phyloP scores from a whole-genome alignment of 2,329 filamentous ascomycete genomes.

The Botrytis deweyae region DNA sequence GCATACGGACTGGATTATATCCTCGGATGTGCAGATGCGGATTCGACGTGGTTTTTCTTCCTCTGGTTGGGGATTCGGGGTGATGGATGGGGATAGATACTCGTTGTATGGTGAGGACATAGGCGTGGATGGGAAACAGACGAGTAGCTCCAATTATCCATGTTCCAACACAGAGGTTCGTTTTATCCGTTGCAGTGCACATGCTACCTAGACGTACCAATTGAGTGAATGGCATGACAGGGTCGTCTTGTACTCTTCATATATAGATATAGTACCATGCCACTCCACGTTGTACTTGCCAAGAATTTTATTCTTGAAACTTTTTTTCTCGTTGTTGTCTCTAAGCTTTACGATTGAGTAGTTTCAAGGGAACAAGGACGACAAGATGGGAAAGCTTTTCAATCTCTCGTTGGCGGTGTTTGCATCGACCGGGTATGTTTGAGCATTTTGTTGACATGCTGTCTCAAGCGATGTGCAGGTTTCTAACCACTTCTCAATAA shows the following conservation, averaged over 20 bases:
- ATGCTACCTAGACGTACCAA: neutral
- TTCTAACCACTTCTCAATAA: slow-evolving; percentile 21
- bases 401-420: slow-evolving; percentile 46
- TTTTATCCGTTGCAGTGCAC: slow-evolving; percentile 11
- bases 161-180: slow-evolving; percentile 15
- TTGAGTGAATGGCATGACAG: neutral
- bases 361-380: neutral
- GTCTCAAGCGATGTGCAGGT: neutral
- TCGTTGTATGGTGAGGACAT: neutral
- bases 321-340: neutral
- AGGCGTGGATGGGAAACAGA: neutral
- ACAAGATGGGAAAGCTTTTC: slow-evolving; percentile 44
- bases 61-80: neutral
- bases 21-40: slow-evolving; percentile 3
- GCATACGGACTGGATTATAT: neutral
- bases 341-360: neutral
- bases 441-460: neutral
- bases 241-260: neutral
- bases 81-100: neutral
- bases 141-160: neutral
- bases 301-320: slow-evolving; percentile 6
- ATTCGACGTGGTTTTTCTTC: neutral
- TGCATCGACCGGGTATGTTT: slow-evolving; percentile 41
- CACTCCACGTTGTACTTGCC: neutral
- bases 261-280: slow-evolving; percentile 20